These are phyloP conservation scores for Hypomontagnella submonticulosa DNA, from an alignment of 495 filamentous ascomycete genomes.

Conservation along the genomic window DNA sequence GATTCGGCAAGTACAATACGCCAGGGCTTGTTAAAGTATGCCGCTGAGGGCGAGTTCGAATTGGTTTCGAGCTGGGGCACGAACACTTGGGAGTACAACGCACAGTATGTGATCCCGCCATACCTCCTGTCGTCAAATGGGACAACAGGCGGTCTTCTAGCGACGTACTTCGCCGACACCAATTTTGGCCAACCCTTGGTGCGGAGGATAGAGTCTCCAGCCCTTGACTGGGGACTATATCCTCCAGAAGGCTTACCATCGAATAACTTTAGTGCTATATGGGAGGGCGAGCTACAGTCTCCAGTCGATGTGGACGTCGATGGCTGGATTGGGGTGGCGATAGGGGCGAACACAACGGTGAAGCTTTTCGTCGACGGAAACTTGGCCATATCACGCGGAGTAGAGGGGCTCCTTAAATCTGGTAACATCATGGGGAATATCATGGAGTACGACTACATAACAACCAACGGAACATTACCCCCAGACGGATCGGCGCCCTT, in stretches of 20 bases:
- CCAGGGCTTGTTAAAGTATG: constrained; percentile 52
- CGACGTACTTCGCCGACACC: constrained; percentile 55
- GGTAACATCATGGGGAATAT: constrained; percentile 48
- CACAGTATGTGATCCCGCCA: constrained; percentile 54
- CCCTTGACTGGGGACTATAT: constrained; percentile 57
- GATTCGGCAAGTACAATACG: constrained; percentile 53
- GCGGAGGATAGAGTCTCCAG: constrained; percentile 49
- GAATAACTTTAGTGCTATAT: constrained; percentile 58
- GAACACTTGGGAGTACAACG: constrained; percentile 57
- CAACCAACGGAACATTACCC: constrained; percentile 43
- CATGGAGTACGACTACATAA: constrained; percentile 45
- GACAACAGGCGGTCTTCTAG: constrained; percentile 48
- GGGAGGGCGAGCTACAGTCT: constrained; percentile 53
- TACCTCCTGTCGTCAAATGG: constrained; percentile 54
- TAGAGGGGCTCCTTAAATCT: constrained; percentile 34
- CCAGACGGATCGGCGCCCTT: constrained; percentile 53
- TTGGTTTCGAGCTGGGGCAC: constrained; percentile 56
- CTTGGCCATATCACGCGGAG: constrained; percentile 31
- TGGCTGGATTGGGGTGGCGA: constrained; percentile 50
- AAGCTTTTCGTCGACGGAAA: constrained; percentile 51
- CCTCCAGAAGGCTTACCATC: constrained; percentile 53
- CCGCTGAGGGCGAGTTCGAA: constrained; percentile 39
- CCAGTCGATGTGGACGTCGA: constrained; percentile 52
- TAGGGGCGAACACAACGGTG: constrained; percentile 53
- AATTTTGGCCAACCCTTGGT: constrained; percentile 49